phyloP scores from a whole-genome alignment of 192 early-diverging fungal species.

The Chytriomyces sp. region DNA sequence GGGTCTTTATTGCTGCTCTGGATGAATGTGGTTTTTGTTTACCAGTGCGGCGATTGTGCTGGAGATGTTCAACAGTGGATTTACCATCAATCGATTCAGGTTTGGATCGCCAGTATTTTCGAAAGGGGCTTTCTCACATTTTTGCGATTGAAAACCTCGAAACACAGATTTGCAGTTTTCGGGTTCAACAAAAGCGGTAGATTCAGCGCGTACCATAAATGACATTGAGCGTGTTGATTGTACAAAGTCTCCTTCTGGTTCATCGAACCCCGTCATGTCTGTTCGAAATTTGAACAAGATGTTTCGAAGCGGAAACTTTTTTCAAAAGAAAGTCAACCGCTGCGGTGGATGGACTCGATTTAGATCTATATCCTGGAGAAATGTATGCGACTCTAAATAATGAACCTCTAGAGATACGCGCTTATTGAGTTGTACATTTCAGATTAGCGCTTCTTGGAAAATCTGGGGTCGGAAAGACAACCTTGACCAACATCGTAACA shows the following conservation, averaged over 20 bases:
- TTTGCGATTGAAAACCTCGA: too few relatives aligned
- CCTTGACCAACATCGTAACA: constrained; percentile 72
- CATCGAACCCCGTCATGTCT: not conserved
- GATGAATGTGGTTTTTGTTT: constrained; percentile 53
- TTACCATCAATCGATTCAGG: not conserved
- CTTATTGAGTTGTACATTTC: constrained; percentile 27
- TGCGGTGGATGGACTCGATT: not conserved
- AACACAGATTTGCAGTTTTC: too few relatives aligned
- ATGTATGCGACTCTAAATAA: not conserved
- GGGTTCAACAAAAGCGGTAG: not conserved
- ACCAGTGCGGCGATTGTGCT: not conserved
- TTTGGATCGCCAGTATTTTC: not conserved
- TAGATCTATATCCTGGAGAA: not conserved
- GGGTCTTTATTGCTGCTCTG: constrained; percentile 59
- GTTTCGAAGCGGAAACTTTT: not conserved
- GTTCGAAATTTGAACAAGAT: not conserved
- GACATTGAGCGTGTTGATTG: too few relatives aligned
- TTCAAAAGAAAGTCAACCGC: constrained; percentile 14
- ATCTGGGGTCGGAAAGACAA: constrained; percentile 72
- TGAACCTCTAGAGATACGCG: not conserved
- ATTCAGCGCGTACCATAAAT: too few relatives aligned
- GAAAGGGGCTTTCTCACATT: not conserved
- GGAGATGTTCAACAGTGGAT: not conserved
- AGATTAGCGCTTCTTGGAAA: constrained; percentile 69
- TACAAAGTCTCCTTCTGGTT: too few relatives aligned